Base-by-base conservation (phyloP, 2,329 filamentous ascomycete species). In the Periconia macrospinosa region DNA sequence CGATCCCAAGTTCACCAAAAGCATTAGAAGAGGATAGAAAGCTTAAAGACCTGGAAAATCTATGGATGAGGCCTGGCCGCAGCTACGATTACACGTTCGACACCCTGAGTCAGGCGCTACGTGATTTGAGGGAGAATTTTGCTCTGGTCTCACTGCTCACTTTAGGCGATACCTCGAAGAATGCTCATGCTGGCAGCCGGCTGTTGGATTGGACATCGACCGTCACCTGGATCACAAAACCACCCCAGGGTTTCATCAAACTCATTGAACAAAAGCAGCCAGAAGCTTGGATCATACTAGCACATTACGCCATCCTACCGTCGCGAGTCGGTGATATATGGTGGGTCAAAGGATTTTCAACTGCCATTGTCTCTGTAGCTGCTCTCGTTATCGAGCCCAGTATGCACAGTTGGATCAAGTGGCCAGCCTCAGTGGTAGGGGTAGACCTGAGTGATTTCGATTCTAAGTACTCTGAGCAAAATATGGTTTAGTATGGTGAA, bases 211-310 rank as follows among this genome's bases (percentile, higher is more conserved):
- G 59, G 59, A 60, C 52, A n/a, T 55, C 61, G 1, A 44, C 63
- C 1, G 49, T 71, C 10, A 45, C 54, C 27, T 69, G 61, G 56
- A 50, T 57, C 6, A 49, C 61, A 17, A 15, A 52, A 9, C 45
- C 64, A 35, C 54, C 61, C 9, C 42, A 52, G 3, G 56, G 55
- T 2, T 68, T 63, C 40, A 44, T 65, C 17, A 40, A 52, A 6
- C 49, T 68, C 2, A 47, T 71, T 9, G 67, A 67, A 40, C 49
- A 63, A 41, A 53, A 50, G 3, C 43, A 47, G 9, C 56, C 62
- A 20, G 63, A 69, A 45, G 62, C 67, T 17, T 69, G 66, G 63
- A 58, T 67, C 2, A 58, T 70, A 8, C 41, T 69, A 15, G 65
- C 68, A 20, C 68, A 69, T 55, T 68, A 60, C 42, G 66, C 57